phyloP scores from a whole-genome alignment of 2,329 filamentous ascomycete species.

The Trichoderma breve region DNA sequence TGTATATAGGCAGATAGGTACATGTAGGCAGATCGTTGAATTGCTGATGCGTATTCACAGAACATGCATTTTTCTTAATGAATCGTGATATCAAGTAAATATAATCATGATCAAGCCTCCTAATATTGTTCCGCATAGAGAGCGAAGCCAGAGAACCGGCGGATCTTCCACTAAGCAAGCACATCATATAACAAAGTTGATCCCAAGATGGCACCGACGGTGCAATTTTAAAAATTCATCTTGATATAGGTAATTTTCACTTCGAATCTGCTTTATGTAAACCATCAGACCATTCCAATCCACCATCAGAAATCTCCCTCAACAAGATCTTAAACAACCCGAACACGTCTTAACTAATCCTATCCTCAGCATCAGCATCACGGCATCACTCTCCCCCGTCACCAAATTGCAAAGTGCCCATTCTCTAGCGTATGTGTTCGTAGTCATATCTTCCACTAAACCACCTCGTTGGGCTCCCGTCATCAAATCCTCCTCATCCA shows the following conservation, averaged over 20 bases:
- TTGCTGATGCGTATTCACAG: not conserved
- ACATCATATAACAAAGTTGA: not conserved
- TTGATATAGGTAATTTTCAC: not conserved
- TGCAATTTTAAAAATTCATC: not conserved
- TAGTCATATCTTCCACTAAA: not conserved
- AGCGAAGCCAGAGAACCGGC: not conserved
- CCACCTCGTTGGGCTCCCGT: not conserved
- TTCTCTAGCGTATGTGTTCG: not conserved
- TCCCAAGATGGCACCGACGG: not conserved
- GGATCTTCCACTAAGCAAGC: not conserved
- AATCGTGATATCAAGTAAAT: not conserved
- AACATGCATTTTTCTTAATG: not conserved
- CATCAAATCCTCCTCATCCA: not conserved
- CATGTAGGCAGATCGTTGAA: not conserved
- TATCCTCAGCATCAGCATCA: not conserved
- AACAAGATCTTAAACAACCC: not conserved
- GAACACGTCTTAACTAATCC: not conserved
- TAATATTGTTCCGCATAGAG: not conserved
- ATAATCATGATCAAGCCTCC: not conserved
- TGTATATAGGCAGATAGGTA: not conserved
- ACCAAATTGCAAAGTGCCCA: not conserved
- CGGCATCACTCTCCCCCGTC: not conserved
- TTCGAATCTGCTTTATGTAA: not conserved
- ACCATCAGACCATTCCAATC: not conserved
- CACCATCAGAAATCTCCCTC: not conserved